These are phyloP conservation scores for Chrysoporthe cubensis DNA, from an alignment of 2,329 filamentous ascomycete species.

Conservation along the genomic window DNA sequence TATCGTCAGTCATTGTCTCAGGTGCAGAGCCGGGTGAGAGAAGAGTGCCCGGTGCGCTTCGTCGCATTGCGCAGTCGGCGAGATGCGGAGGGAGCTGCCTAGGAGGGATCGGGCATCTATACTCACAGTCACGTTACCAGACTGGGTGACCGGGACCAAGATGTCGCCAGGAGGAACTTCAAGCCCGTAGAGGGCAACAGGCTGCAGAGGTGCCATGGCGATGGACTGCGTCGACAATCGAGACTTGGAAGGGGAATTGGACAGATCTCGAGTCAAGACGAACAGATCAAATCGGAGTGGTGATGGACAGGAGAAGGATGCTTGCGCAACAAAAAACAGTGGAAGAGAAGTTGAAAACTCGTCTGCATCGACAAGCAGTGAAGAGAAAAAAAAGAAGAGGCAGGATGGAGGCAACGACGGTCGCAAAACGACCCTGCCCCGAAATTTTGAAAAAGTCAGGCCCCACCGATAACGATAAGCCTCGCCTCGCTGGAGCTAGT, in stretches of 20 bases:
- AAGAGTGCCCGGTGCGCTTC: conserved; percentile 19
- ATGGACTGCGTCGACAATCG: conserved; percentile 10
- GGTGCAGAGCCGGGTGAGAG: neutral
- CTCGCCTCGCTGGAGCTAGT: neutral
- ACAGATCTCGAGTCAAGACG: neutral
- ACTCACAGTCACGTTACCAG: conserved; percentile 84
- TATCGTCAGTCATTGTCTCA: conserved; percentile 21
- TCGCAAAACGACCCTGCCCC: conserved; percentile 18
- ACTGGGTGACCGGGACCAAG: conserved; percentile 76
- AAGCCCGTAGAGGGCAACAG: conserved; percentile 88
- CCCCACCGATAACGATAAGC: conserved; percentile 24
- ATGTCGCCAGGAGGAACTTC: conserved; percentile 85
- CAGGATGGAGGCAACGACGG: conserved; percentile 1
- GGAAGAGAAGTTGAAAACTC: conserved; percentile 15
- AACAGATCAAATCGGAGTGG: conserved; percentile 3
- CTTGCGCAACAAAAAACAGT: conserved; percentile 11
- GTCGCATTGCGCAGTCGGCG: neutral
- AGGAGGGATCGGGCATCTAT: neutral
- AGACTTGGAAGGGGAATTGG: neutral
- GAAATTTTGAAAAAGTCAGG: conserved; percentile 29
- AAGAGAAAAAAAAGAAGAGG: neutral
- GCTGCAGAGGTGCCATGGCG: conserved; percentile 59
- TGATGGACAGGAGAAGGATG: conserved; percentile 2
- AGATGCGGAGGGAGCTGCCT: neutral
- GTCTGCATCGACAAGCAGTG: neutral